Base-by-base conservation (phyloP, 2,329 filamentous ascomycete genomes). In the Claviceps fusiformis region DNA sequence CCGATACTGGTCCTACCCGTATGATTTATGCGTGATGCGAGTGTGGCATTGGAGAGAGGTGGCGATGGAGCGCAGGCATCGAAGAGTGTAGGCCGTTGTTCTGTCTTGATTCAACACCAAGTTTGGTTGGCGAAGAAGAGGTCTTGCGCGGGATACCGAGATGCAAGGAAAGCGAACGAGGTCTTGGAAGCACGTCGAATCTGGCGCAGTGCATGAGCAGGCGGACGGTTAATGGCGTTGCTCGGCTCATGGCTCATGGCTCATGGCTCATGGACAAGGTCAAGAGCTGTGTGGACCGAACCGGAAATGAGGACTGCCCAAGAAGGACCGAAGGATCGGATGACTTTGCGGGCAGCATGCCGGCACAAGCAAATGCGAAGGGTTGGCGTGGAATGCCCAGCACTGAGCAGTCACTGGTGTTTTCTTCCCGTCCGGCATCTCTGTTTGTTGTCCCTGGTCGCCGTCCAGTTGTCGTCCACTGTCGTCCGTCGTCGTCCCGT, bases 281-380 rank as follows among this genome's bases (percentile, higher is more conserved):
- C 13, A 35, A 44, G 41, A 35, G 41, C 4, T 15, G 33, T 35
- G 35, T 37, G 44, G 27, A 37, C 31, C 44, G 8, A 46, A 44
- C n/a, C 33, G 24, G 45, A 35, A 55, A 44, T 35, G 46, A 45
- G 27, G 27, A 44, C 2, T 19, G n/a, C 1, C 13, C 27, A 48
- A 33, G 43, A 41, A 48, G 19, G 41, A 55, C 24, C 44, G 39
- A 53, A 49, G 37, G 54, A 55, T 47, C 39, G 54, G 54, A 53
- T 29, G 35, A 41, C 10, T 15, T 41, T 11, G 37, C n/a, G 27
- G 15, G n/a, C 7, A 33, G 45, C 35, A 48, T 13, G 35, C 49
- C 41, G 50, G 54, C 54, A 39, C n/a, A 45, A 13, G 19, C 9
- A 43, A 37, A 37, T 5, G 11, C 35, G 9, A 37, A 37, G 8